phyloP scores from a whole-genome alignment of 139 green algal species.

The Tetratostichococcus sp. region DNA sequence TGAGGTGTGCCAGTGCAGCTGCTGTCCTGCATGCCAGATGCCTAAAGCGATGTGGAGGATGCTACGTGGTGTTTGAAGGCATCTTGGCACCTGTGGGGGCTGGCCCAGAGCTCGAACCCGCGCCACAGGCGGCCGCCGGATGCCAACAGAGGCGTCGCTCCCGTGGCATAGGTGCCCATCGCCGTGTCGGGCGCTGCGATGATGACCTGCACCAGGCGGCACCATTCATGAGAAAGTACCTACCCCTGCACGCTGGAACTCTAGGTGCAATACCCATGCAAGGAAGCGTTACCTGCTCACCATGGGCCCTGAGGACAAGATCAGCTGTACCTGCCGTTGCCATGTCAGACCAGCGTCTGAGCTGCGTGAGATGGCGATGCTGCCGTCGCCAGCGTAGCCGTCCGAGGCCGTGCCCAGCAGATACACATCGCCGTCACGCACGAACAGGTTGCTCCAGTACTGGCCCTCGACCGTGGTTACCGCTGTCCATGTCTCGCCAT shows the following conservation, averaged over 20 bases:
- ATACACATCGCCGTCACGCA: conserved; percentile 4
- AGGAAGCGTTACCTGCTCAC: too few relatives aligned
- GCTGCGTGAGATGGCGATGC: conserved; percentile 1
- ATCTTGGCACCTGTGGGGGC: background rate
- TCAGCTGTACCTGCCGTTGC: background rate
- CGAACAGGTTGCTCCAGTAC: conserved; percentile 16
- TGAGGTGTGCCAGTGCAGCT: too few relatives aligned
- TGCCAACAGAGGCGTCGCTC: conserved; percentile 12
- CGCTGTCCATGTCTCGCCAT: conserved; percentile 1
- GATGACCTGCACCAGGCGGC: background rate
- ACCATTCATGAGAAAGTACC: background rate
- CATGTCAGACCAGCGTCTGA: conserved; percentile 8
- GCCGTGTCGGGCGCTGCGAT: background rate
- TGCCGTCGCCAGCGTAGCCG: background rate
- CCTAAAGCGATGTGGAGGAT: too few relatives aligned
- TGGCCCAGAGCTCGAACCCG: conserved; percentile 16
- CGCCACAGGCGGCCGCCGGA: conserved; percentile 7
- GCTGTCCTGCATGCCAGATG: too few relatives aligned
- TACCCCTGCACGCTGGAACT: too few relatives aligned
- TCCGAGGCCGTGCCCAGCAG: conserved; percentile 10
- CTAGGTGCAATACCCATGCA: too few relatives aligned
- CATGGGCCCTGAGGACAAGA: background rate
- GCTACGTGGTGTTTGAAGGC: too few relatives aligned
- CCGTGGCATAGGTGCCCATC: conserved; percentile 9
- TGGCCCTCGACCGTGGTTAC: background rate